phyloP scores from a whole-genome alignment of 352 stramenopile genomes.

The Pythium guiyangense region DNA sequence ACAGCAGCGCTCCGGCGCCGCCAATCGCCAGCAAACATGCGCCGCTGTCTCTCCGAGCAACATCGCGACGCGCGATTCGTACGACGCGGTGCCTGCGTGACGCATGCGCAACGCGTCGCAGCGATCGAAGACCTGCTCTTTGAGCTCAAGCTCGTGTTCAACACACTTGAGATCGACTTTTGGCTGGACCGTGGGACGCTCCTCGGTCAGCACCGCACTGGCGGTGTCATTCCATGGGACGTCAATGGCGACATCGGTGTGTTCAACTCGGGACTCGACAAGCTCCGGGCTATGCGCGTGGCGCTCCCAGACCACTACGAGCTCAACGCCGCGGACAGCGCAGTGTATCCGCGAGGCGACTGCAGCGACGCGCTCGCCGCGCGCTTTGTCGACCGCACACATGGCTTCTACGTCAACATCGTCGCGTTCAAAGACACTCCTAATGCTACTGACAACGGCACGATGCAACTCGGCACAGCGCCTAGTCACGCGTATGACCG shows the following conservation, averaged over 20 bases:
- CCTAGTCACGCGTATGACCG: conserved; percentile 27
- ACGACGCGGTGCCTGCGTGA: conserved; percentile 25
- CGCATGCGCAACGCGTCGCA: conserved; percentile 23
- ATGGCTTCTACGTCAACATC: conserved; percentile 50
- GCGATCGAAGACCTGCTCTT: conserved; percentile 36
- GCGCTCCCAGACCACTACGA: conserved; percentile 32
- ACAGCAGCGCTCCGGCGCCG: conserved; percentile 8
- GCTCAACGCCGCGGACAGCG: conserved; percentile 37
- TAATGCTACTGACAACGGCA: conserved; percentile 16
- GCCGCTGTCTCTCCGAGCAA: conserved; percentile 26
- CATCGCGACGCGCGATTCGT: conserved; percentile 39
- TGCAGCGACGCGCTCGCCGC: conserved; percentile 21
- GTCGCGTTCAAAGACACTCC: conserved; percentile 24
- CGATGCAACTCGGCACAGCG: conserved; percentile 22
- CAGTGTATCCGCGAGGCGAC: conserved; percentile 14
- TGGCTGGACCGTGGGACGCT: conserved; percentile 59
- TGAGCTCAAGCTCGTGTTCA: conserved; percentile 27
- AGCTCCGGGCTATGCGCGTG: conserved; percentile 13
- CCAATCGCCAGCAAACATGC: conserved; percentile 20
- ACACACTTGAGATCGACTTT: conserved; percentile 30
- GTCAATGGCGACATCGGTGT: conserved; percentile 45
- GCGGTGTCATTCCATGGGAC: conserved; percentile 45
- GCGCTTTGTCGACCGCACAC: conserved; percentile 41
- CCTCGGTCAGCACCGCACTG: conserved; percentile 39
- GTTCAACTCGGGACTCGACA: conserved; percentile 7